phyloP scores from a whole-genome alignment of 192 early-diverging fungal genomes.

The Kappamyces sp. region DNA sequence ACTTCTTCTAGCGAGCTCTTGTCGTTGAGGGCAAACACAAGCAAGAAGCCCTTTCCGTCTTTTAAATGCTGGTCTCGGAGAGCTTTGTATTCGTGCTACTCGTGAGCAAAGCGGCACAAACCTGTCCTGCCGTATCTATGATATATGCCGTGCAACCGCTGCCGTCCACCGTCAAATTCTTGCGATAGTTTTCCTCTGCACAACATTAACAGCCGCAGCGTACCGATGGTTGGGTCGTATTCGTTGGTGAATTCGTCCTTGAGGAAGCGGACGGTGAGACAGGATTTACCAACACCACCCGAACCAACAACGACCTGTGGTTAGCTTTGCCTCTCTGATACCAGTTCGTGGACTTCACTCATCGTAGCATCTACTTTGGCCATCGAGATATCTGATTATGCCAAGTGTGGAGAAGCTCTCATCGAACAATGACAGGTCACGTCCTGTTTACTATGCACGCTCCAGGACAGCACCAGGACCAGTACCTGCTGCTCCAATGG shows the following conservation, averaged over 20 bases:
- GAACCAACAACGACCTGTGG: conserved; percentile 53
- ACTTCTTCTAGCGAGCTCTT: conserved; percentile 47
- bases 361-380: conserved; percentile 24
- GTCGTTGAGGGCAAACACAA: conserved; percentile 53
- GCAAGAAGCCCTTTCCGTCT: conserved; percentile 51
- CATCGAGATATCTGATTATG: conserved; percentile 10
- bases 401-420: too few species aligned
- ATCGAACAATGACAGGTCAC: too few species aligned
- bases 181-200: conserved; percentile 54
- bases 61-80: conserved; percentile 53
- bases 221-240: conserved; percentile 53
- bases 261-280: conserved; percentile 52
- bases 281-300: conserved; percentile 59
- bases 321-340: conserved; percentile 3
- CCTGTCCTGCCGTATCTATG: conserved; percentile 55
- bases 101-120: conserved; percentile 1
- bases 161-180: conserved; percentile 44
- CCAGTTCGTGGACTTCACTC: conserved; percentile 29
- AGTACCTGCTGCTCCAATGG: too few species aligned
- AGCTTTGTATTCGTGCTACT: conserved; percentile 52
- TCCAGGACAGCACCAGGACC: too few species aligned
- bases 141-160: conserved; percentile 40
- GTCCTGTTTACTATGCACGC: too few species aligned
- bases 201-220: conserved; percentile 13
- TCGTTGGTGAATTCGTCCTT: conserved; percentile 56